Evolutionary conservation across 768 basidiomycete genomes (phyloP).

Genomic region (Crassisporium funariophilum): DNA sequence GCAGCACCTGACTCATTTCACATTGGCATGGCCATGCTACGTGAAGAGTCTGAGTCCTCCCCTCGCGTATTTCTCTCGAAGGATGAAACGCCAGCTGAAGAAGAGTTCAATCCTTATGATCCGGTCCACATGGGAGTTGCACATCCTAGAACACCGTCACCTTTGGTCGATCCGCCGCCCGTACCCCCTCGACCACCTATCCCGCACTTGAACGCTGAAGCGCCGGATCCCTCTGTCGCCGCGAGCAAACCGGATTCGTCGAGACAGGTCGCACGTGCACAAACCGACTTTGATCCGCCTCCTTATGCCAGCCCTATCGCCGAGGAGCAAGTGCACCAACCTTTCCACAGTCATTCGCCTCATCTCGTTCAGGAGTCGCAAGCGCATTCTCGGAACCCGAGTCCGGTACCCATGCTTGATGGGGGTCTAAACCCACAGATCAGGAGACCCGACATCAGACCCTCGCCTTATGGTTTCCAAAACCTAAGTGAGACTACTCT

Average conservation of each 20-base stretch:
- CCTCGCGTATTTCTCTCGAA: conserved; percentile 15
- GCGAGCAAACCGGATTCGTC: neutral
- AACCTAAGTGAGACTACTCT: too few relatives aligned
- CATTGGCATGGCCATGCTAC: conserved; percentile 33
- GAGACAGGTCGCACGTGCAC: neutral
- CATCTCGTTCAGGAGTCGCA: conserved; percentile 7
- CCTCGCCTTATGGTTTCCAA: too few relatives aligned
- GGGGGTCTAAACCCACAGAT: too few relatives aligned
- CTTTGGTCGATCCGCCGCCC: conserved; percentile 6
- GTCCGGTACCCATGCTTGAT: too few relatives aligned
- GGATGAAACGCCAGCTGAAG: conserved; percentile 12
- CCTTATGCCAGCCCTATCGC: conserved; percentile 5
- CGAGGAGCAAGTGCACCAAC: conserved; percentile 5
- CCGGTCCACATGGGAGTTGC: conserved; percentile 19
- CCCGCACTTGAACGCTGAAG: neutral
- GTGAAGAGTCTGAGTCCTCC: conserved; percentile 12
- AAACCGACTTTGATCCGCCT: conserved; percentile 12
- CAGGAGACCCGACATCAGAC: too few relatives aligned
- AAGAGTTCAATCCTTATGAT: conserved; percentile 29
- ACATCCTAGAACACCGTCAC: conserved; percentile 21
- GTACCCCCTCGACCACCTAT: conserved; percentile 13
- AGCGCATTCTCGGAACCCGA: conserved; percentile 1
- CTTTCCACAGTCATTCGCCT: neutral
- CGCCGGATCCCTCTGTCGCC: neutral
- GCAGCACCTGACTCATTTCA: conserved; percentile 18